Base-by-base conservation (phyloP, 164 flowering plant genomes). In the Chimonanthus praecox region DNA sequence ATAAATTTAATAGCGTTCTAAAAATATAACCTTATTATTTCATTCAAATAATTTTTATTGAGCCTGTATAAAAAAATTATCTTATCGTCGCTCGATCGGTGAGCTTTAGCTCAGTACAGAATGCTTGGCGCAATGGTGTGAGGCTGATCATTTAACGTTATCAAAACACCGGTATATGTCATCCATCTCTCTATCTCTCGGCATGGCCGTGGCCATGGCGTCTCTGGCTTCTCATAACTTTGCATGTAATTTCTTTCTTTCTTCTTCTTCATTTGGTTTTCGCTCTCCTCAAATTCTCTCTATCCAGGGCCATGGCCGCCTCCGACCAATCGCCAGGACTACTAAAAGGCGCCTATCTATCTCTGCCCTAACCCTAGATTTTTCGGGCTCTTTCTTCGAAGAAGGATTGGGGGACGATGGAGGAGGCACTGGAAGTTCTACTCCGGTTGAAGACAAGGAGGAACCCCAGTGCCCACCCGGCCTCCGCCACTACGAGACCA, bases 381-480 rank as follows among this genome's bases (percentile, higher is more conserved):
- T 88, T 79, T 84, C 92, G 1, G 90, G 91, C 10, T 81, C 94
- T 6, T 90, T 92, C 78, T 91, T 89, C 68, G 94, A 91, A 72
- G 91, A 84, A 10, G 94, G 91, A 5, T 80, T 86, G 44, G 88
- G 84, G 0, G 85, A 80, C 1, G 95, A 88, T 46, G 20, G 71
- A 47, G 65, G 45, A 6, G 63, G 48, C 5, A 33, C 33, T 33
- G n/a, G 81, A 50, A 47, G 89, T 64, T 81, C 83, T 11, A 46
- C 83, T 33, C 73, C 83, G 1, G 78, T 84, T 3, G 77, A 80
- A 7, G 99, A 92, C 75, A 91, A 85, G 79, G 96, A 87, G 82
- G 91, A 91, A 74, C 90, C 90, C 0, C 91, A 83, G 77, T 94
- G 97, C 75, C 99, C 99, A 0, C 97, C 97, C 13, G 97, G 99